Base-by-base conservation (phyloP, 768 basidiomycete genomes). In the Gautieria morchelliformis region DNA sequence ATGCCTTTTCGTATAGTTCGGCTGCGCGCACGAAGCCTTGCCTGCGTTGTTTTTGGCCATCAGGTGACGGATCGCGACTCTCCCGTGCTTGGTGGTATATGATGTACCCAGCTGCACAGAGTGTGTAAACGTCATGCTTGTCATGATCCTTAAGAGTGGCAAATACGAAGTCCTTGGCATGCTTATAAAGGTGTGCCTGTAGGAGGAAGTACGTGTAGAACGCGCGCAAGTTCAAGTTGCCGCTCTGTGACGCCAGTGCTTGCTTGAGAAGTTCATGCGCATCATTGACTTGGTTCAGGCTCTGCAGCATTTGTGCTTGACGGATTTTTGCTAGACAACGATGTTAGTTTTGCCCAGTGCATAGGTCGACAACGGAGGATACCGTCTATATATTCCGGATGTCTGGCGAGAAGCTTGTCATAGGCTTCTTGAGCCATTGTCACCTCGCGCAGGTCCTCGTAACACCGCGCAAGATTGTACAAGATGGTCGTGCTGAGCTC, bases 351-450 rank as follows among this genome's bases (percentile, higher is more conserved):
- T 10, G 40, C 5, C 4, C 39, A 7, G 17, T 20, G 19, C 50
- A 19, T 48, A 54, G 50, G 32, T 30, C 37, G 41, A 19, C 19
- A 14, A 11, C 22, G 12, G 45, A 39, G 35, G 87, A 48, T 62
- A 95, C 94, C 95, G 67, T 97, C 95, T 22, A 93, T 81, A 67
- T 95, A 97, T 71, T 98, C 96, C 1, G 94, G 92, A 75, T 98
- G 95, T 53, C 87, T 78, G n/a, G 81, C 73, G 37, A 97, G 70
- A 9, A 98, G 75, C 69, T 93, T 92, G 49, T 85, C 82, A 64
- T 94, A 98, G 1, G 90, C 92, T 62, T 87, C 89, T 61, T 78
- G 84, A 2, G 95, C 94, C 59, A 85, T 76, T 1, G 70, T 75
- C 5, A 78, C 76, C 37, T 90, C 85, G 1, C 87, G 87, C 53